Percentiles rank a stretch among this genome's conserved stretches.
Conservation (phyloP, 306 rosid genomes). For the Vicia sativa region DNA sequence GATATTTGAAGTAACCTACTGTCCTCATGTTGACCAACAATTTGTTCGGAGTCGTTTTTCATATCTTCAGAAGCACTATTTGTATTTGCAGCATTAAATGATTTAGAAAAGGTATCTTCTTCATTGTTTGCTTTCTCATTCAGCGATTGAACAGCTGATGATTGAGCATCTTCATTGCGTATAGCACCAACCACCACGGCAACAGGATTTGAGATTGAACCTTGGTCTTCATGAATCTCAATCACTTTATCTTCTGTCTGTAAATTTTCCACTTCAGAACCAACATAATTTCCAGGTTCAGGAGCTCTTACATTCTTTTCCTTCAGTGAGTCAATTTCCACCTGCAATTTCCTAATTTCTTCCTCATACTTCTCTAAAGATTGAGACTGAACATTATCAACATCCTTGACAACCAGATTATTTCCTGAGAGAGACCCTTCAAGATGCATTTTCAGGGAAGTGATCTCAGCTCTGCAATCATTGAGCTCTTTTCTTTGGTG, state of each 20-base stretch:
- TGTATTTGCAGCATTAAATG: conserved; percentile 42
- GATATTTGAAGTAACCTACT: conserved; percentile 44
- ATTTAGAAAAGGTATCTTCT: conserved; percentile 53
- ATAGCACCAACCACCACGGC: conserved; percentile 45
- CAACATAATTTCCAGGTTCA: conserved; percentile 42
- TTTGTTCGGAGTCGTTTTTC: conserved; percentile 46
- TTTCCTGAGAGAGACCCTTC: conserved; percentile 64
- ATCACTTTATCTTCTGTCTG: conserved; percentile 65
- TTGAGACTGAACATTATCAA: conserved; percentile 52
- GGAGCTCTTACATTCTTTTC: conserved; percentile 46
- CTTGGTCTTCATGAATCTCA: conserved; percentile 78
- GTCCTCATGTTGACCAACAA: conserved; percentile 46
- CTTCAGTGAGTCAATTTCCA: conserved; percentile 73
- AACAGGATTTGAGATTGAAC: conserved; percentile 44
- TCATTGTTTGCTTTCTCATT: conserved; percentile 44
- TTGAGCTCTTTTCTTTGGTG: conserved; percentile 74
- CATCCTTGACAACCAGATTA: conserved; percentile 48
- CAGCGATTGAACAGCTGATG: conserved; percentile 43
- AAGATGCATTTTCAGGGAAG: conserved; percentile 82
- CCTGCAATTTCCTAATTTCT: conserved; percentile 70
- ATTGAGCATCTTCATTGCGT: conserved; percentile 48
- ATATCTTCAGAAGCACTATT: conserved; percentile 42
- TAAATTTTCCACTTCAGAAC: conserved; percentile 47
- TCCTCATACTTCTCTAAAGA: conserved; percentile 72
- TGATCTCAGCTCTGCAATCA: conserved; percentile 86